phyloP scores from a whole-genome alignment of 2,329 filamentous ascomycete species.

The Penicillium sp. region DNA sequence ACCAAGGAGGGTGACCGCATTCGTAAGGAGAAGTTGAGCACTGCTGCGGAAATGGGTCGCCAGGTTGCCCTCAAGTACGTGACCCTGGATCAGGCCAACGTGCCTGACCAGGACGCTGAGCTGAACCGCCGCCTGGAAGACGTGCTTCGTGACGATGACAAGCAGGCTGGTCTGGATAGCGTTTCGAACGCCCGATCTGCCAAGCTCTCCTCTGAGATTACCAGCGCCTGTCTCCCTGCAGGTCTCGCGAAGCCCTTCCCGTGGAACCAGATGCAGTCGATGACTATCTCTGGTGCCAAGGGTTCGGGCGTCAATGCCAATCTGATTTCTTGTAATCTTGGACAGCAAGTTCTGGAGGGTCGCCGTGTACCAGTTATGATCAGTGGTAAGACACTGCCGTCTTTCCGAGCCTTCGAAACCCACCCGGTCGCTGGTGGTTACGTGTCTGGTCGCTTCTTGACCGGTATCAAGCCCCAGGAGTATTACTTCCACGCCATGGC shows the following conservation, averaged over 20 bases:
- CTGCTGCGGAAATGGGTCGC: conserved; percentile 71
- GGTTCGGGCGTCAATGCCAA: conserved; percentile 92
- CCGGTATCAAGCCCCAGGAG: conserved; percentile 93
- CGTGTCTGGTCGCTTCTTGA: conserved; percentile 95
- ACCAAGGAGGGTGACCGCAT: conserved; percentile 76
- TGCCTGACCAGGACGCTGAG: conserved; percentile 67
- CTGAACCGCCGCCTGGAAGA: conserved; percentile 81
- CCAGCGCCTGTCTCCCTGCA: conserved; percentile 74
- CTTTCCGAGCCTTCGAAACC: conserved; percentile 90
- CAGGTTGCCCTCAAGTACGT: conserved; percentile 87
- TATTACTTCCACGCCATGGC: conserved; percentile 99
- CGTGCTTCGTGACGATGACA: conserved; percentile 85
- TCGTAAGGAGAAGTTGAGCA: conserved; percentile 69
- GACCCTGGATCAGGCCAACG: conserved; percentile 69
- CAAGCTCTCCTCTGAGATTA: conserved; percentile 76
- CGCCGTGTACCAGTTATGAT: conserved; percentile 96
- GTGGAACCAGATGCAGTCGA: conserved; percentile 97
- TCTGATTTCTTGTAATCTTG: conserved; percentile 95
- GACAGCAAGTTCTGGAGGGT: conserved; percentile 94
- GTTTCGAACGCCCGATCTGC: conserved; percentile 75
- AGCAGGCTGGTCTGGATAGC: conserved; percentile 87
- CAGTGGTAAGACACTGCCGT: conserved; percentile 92
- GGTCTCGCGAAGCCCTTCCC: conserved; percentile 91
- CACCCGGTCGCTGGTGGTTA: conserved; percentile 89
- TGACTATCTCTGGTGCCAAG: conserved; percentile 97